Base-by-base conservation (phyloP, 371 early-diverging fungal genomes). In the Haplosporangium sp. region DNA sequence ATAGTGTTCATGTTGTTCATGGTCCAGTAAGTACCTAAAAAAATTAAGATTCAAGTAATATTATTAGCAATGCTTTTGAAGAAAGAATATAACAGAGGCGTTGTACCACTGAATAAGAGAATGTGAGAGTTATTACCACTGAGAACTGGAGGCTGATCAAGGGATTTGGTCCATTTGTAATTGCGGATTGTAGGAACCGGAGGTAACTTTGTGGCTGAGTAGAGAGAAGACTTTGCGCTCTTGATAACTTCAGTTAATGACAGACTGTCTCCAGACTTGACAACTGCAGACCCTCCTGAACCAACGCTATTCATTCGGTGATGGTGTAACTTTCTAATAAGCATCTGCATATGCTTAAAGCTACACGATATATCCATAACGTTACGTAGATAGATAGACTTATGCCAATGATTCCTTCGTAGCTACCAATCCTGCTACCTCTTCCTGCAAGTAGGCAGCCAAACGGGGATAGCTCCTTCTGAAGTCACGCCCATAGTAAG, bases 401-500 rank as follows among this genome's bases (percentile, higher is more conserved):
- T 71, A 71, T 65, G 71, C 71, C 65, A 71, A 44, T 13, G 71
- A 38, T 44, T 71, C 71, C 65, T 81, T 81, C 60, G 88, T 85
- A 73, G 87, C 88, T 44, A 92, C 74, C 65, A 90, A 77, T 64
- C 86, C 86, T 75, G 92, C 94, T 60, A 95, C 89, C 73, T 93
- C 92, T 55, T 88, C 75, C 86, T 95, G 94, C 19, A 92, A 92
- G 74, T 93, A 96, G 13, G 93, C 89, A 47, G 93, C 92, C n/a
- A 93, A 85, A 67, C 93, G 92, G 67, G 98, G 98, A 83, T 94
- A 97, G 85, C 93, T 92, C 82, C 97, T 91, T 71, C 98, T 91
- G 68, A 89, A 87, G 83, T 98, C 98, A 68, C 97, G 93, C 72
- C 92, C 91, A 87, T 86, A 96, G 88, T 98, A 98, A 71, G 92